Base-by-base conservation (phyloP, 805 yeast species). In the Suhomyces sp. region DNA sequence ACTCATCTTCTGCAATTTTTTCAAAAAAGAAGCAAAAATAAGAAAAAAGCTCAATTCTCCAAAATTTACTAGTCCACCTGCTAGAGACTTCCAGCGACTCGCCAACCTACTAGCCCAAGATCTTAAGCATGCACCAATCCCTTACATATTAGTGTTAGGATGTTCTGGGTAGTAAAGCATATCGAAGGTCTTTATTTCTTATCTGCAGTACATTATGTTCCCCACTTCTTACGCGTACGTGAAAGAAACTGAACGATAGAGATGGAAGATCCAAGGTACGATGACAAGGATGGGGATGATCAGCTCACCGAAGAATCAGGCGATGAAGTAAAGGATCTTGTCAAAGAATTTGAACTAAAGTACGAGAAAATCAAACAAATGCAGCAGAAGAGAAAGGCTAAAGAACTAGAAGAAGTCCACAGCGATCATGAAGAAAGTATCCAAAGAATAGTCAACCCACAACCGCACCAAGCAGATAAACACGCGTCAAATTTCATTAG, bases 221-320 rank as follows among this genome's bases (percentile, higher is more conserved):
- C 35, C 35, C 17, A n/a, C 17, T 31, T n/a, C 15, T 31, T 27
- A 37, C 41, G 41, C 41, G 41, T 37, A 19, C 12, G 13, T 31
- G 35, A n/a, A 31, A n/a, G 35, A 31, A n/a, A 31, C 8, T 31
- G 35, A 31, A 31, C 35, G 35, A n/a, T 6, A 31, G 35, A 41
- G 25, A 61, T 64, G 66, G 60, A 59, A n/a, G 77, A 72, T 49
- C 75, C 75, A 13, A 55, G 77, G 50, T 67, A 69, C 31, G 57
- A 54, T 51, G 6, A 22, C 13, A 20, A 41, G 44, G 44, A 17
- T 19, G 57, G 62, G 1, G 66, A 67, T 7, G 73, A 70, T 37
- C 59, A 62, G 12, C 62, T 72, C 15, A 75, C 78, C 1, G 75
- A 65, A 33, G 72, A 66, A 39, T 71, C 75, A 2, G 68, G 64